Percentiles rank a stretch among this genome's conserved stretches.
phyloP scores from a whole-genome alignment of 352 stramenopile genomes.

The Lagenidium giganteum region DNA sequence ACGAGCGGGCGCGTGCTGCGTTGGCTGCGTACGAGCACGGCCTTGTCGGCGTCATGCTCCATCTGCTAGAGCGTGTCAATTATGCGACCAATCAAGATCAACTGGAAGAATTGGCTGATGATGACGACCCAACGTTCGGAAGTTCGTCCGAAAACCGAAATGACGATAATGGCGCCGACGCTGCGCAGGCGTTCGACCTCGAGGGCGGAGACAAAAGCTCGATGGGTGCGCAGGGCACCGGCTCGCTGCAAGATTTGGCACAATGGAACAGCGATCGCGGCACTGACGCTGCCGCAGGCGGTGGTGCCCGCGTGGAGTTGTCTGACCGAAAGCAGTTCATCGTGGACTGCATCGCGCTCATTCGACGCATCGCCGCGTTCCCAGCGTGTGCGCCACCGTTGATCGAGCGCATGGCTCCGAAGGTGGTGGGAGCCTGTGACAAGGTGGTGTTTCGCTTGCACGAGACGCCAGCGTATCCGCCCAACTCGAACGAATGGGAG shows the following conservation, averaged over 20 bases:
- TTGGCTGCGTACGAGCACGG: conserved; percentile 55
- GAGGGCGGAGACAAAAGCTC: no score
- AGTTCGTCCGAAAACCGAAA: conserved; percentile 11
- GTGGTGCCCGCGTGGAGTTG: conserved; percentile 27
- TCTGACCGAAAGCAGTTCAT: conserved; percentile 71
- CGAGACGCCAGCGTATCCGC: conserved; percentile 30
- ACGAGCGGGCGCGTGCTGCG: conserved; percentile 27
- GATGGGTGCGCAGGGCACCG: conserved; percentile 37
- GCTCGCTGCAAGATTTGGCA: conserved; percentile 52
- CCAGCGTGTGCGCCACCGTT: conserved; percentile 45
- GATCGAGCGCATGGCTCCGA: conserved; percentile 40
- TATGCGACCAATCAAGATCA: conserved; percentile 53
- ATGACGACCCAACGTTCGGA: conserved; percentile 28
- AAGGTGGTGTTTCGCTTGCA: conserved; percentile 45
- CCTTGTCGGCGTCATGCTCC: conserved; percentile 57
- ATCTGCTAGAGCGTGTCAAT: conserved; percentile 53
- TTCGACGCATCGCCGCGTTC: conserved; percentile 63
- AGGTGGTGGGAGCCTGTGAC: conserved; percentile 32
- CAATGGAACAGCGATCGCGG: conserved; percentile 43
- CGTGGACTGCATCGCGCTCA: conserved; percentile 65
- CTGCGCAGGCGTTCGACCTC: no score
- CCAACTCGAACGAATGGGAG: conserved; percentile 37
- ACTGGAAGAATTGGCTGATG: conserved; percentile 56
- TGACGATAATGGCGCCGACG: conserved; percentile 28
- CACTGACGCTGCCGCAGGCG: no score